Percentiles rank a stretch among this genome's conserved stretches.
These are phyloP conservation scores for Hericium coralloides DNA, from an alignment of 768 basidiomycete genomes.

Conservation along the genomic window DNA sequence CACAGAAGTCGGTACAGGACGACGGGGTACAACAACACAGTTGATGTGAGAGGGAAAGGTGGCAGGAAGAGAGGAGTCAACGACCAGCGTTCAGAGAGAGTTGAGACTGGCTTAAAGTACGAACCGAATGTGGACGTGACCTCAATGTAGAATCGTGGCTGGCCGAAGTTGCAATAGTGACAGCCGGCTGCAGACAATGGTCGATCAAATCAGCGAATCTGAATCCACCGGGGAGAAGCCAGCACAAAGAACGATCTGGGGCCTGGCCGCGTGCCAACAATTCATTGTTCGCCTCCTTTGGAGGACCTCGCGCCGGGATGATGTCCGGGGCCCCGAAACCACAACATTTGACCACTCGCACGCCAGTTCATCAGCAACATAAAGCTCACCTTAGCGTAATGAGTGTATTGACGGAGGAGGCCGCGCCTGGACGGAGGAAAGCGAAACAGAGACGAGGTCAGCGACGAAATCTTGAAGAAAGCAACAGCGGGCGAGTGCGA, in stretches of 20 bases:
- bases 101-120: neutral
- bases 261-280: neutral
- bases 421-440: conserved; percentile 41
- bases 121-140: neutral
- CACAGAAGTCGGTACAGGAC: neutral
- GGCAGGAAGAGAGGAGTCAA: neutral
- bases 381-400: conserved; percentile 41
- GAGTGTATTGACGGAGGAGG: conserved; percentile 63
- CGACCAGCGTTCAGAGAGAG: neutral
- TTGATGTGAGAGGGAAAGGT: neutral
- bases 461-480: conserved; percentile 22
- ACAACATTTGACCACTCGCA: neutral
- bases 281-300: conserved; percentile 2
- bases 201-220: neutral
- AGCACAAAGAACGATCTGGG: neutral
- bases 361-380: neutral
- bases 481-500: conserved; percentile 22
- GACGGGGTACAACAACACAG: neutral
- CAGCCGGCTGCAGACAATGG: conserved; percentile 1
- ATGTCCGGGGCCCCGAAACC: neutral
- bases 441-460: neutral
- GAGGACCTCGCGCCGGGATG: neutral
- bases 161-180: neutral
- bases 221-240: neutral
- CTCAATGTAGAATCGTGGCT: neutral